Evolutionary conservation across 2,329 filamentous ascomycete species (phyloP).

Genomic region (Lasiodiplodia sp.): DNA sequence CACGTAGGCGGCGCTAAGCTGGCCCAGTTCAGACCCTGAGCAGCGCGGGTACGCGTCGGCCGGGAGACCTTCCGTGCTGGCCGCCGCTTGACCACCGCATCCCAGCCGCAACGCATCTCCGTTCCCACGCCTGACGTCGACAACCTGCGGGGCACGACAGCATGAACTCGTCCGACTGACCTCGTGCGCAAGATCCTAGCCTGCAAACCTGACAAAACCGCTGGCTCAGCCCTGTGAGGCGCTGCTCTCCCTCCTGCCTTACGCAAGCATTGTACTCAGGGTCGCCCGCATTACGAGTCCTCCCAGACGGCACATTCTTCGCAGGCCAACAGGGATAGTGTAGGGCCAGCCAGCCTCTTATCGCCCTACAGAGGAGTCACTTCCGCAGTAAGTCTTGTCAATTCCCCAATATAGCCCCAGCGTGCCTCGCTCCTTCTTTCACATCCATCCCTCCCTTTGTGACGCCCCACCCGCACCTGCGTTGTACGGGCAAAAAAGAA

Average conservation of each 20-base stretch:
- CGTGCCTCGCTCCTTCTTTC: neutral
- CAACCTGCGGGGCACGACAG: slow-evolving; percentile 17
- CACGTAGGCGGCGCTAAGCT: slow-evolving; percentile 17
- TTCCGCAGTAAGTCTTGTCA: slow-evolving; percentile 20
- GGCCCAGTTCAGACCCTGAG: slow-evolving; percentile 14
- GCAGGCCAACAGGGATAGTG: slow-evolving; percentile 21
- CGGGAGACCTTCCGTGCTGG: slow-evolving; percentile 18
- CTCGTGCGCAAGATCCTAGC: neutral
- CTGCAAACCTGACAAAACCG: neutral
- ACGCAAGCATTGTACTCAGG: slow-evolving; percentile 21
- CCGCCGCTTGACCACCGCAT: slow-evolving; percentile 16
- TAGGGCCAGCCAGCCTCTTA: slow-evolving; percentile 21
- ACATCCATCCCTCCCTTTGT: neutral
- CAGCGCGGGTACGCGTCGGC: slow-evolving; percentile 18
- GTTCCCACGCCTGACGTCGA: slow-evolving; percentile 28
- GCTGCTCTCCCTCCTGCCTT: slow-evolving; percentile 1
- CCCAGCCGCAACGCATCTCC: slow-evolving; percentile 1
- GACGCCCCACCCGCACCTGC: neutral
- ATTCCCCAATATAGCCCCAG: slow-evolving; percentile 13
- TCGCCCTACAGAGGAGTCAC: slow-evolving; percentile 13
- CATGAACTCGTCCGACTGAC: slow-evolving; percentile 17
- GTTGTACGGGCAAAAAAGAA: slow-evolving; percentile 12
- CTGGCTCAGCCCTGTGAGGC: slow-evolving; percentile 24
- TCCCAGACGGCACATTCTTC: slow-evolving; percentile 23
- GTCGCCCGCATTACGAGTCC: slow-evolving; percentile 22